These are phyloP conservation scores for Avena insularis DNA, from an alignment of 176 grass and related monocot genomes.

Conservation along the genomic window DNA sequence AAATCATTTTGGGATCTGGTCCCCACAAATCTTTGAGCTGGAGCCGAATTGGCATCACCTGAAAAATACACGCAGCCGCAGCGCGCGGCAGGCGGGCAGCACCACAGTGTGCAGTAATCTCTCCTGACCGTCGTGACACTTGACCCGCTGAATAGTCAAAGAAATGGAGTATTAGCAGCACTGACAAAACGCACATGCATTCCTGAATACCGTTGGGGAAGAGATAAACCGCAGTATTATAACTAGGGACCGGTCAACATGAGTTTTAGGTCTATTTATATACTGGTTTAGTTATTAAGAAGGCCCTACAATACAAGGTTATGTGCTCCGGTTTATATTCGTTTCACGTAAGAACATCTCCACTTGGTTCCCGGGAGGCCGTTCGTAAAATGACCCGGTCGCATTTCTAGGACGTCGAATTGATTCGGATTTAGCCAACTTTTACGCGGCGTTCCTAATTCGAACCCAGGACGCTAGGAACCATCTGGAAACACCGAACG, in stretches of 20 bases:
- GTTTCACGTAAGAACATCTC: too few species aligned
- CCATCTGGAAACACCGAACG: too few species aligned
- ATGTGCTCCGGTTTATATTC: too few species aligned
- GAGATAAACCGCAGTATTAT: neutral
- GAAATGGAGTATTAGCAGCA: neutral
- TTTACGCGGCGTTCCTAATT: too few species aligned
- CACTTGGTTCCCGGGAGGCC: too few species aligned
- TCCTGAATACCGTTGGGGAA: neutral
- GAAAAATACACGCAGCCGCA: neutral
- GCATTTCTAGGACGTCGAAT: too few species aligned
- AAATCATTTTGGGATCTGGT: constrained; percentile 27
- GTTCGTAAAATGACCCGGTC: too few species aligned
- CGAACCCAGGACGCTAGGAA: too few species aligned
- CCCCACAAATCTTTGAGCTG: constrained; percentile 45
- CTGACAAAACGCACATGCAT: neutral
- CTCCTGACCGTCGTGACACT: neutral
- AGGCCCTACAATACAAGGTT: neutral
- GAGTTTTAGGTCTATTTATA: neutral
- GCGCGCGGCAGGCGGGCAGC: too few species aligned
- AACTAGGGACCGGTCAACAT: neutral
- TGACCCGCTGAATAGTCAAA: constrained; percentile 23
- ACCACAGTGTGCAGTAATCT: too few species aligned
- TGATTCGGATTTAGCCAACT: too few species aligned
- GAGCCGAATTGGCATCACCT: constrained; percentile 38
- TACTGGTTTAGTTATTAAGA: neutral